These are phyloP conservation scores for Cercis canadensis DNA, from an alignment of 306 rosid species.

Conservation along the genomic window DNA sequence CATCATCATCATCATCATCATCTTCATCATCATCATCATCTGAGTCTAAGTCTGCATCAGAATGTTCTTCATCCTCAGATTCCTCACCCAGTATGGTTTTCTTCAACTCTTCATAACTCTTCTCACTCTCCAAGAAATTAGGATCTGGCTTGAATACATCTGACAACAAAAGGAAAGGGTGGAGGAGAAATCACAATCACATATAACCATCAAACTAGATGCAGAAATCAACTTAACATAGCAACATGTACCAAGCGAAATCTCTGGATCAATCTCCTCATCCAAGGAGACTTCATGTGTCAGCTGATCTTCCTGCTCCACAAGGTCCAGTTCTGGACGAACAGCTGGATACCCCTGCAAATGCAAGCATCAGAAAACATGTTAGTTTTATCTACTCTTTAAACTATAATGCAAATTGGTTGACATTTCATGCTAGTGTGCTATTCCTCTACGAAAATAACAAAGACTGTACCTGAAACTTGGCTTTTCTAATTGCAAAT, in stretches of 20 bases:
- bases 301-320: slow-evolving; percentile 58
- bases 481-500: slow-evolving; percentile 89
- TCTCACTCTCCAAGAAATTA: slow-evolving; percentile 75
- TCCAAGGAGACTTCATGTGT: slow-evolving; percentile 56
- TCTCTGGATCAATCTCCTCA: slow-evolving; percentile 52
- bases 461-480: slow-evolving; percentile 70
- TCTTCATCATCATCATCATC: slow-evolving; percentile 60
- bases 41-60: slow-evolving; percentile 63
- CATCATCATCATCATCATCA: slow-evolving; percentile 66
- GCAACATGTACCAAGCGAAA: slow-evolving; percentile 42
- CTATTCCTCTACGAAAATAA: not conserved
- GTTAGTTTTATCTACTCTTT: not conserved
- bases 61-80: slow-evolving; percentile 75
- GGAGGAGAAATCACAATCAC: slow-evolving; percentile 6
- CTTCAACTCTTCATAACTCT: slow-evolving; percentile 83
- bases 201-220: slow-evolving; percentile 8
- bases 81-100: slow-evolving; percentile 83
- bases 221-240: slow-evolving; percentile 21
- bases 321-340: slow-evolving; percentile 58
- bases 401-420: slow-evolving; percentile 16
- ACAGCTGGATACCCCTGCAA: slow-evolving; percentile 55
- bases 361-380: slow-evolving; percentile 6
- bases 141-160: slow-evolving; percentile 87
- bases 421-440: not conserved
- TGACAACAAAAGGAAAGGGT: slow-evolving; percentile 33